phyloP scores from a whole-genome alignment of 1,139 yeast species.

The Suhomyces bolitotheri region DNA sequence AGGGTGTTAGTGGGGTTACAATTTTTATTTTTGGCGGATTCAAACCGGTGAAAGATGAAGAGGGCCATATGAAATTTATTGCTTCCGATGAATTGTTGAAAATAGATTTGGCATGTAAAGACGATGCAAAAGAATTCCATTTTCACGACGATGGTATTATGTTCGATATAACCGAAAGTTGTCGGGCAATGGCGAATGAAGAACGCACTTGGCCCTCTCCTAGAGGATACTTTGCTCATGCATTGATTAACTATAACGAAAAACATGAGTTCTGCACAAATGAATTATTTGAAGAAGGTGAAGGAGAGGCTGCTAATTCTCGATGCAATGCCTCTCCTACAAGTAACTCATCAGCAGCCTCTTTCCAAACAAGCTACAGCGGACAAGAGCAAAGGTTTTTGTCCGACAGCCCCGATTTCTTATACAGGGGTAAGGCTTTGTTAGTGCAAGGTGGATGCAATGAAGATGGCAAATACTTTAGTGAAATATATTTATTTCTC shows the following conservation, averaged over 20 bases:
- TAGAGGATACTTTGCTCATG: conserved; percentile 44
- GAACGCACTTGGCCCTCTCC: conserved; percentile 33
- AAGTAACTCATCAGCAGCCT: conserved; percentile 14
- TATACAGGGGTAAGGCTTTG: conserved; percentile 32
- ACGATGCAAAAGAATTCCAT: conserved; percentile 15
- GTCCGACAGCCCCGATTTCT: conserved; percentile 16
- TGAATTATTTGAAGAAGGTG: conserved; percentile 7
- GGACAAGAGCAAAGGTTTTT: conserved; percentile 9
- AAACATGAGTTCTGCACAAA: conserved; percentile 18
- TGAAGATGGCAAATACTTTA: conserved; percentile 30
- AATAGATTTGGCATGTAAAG: conserved; percentile 32
- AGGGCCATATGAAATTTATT: conserved; percentile 24
- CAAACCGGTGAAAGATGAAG: conserved; percentile 15
- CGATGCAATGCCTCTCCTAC: conserved; percentile 11
- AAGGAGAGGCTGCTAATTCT: conserved; percentile 1
- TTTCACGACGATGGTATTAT: conserved; percentile 30
- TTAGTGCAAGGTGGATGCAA: conserved; percentile 47
- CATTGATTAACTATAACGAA: conserved; percentile 29
- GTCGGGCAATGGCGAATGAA: conserved; percentile 14
- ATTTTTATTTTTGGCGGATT: conserved; percentile 49
- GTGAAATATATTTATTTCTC: conserved; percentile 36
- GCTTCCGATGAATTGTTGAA: conserved; percentile 41
- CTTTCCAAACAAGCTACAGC: conserved; percentile 20
- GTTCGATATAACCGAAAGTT: conserved; percentile 13
- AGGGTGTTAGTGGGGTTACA: conserved; percentile 24